Base-by-base conservation (phyloP, 2,329 filamentous ascomycete species). In the Fusarium pininemorale region DNA sequence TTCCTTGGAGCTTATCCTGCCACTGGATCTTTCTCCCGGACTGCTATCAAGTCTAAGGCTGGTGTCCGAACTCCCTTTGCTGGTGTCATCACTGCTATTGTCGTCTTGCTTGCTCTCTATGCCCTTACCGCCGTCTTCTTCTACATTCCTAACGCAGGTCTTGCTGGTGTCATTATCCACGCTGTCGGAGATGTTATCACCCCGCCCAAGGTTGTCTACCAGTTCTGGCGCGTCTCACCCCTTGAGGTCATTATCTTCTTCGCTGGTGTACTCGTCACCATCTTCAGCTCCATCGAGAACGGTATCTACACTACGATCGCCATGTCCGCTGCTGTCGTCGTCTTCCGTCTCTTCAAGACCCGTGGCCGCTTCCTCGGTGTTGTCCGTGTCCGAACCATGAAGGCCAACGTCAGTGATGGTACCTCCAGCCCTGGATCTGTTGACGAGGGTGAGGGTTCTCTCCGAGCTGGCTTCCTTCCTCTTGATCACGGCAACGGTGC, bases 31-130 rank as follows among this genome's bases (percentile, higher is more conserved):
- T 98, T 98, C 86, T 96, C 93, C 13, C 90, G 94, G 70, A 97
- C 94, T 28, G 95, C 94, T 57, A 97, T 98, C 85, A 97, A 97
- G 83, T 94, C 94, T n/a, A 97, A 97, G 84, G 94, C 94, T 60
- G 94, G 94, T 80, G 94, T 97, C 4, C 91, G 94, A 47, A 97
- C 94, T 9, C 95, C 94, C 2, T 90, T 97, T 63, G 94, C 93
- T 39, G 94, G 94, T 86, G 89, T 96, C 53, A 94, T 97, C 70
- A 97, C 94, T 16, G 94, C 92, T 2, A 69, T 94, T 26, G 90
- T 97, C 16, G 94, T 98, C 14, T 86, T 98, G 5, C 86, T 97
- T 16, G 94, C 95, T 24, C 91, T 96, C 66, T 97, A 97, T 78
- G 94, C 93, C 24, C 86, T 97, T 32, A 90, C 94, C 0, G 89